Base-by-base conservation (phyloP, 108 stramenopile genomes). In the Skeletonema potamos region DNA sequence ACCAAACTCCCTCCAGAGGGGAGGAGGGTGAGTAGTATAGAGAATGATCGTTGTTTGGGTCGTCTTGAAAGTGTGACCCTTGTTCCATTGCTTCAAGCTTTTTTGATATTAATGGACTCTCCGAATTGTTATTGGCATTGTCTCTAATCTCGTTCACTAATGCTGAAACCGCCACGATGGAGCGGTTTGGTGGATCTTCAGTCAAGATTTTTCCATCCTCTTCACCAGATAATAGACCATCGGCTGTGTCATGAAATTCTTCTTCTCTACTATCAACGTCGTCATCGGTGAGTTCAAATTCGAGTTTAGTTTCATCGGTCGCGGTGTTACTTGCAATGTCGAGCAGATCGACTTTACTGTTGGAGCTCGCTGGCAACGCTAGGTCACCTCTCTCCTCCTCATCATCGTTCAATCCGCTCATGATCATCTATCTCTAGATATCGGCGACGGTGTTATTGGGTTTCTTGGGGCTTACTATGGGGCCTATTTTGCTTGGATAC, bases 121-220 rank as follows among this genome's bases (percentile, higher is more conserved):
- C 58, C 1, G 33, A 15, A 7, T 12, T 43, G 9, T 51, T 27
- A 9, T 5, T 0, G 0, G n/a, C 22, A 29, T 8, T 12, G 10
- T 17, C 32, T 6, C 36, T 36, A 1, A 63, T 12, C 18, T 33
- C 22, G 28, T 66, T 39, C 17, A 66, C 64, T 11, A 66, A 1
- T 36, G 64, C 44, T 27, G 64, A 20, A 9, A 66, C 39, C 32
- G 34, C 24, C 22, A 46, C 64, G 13, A 66, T 46, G 20, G 34
- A 15, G 6, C 32, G 62, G 1, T 34, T 41, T 2, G 64, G 29
- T n/a, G 64, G 27, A 13, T 2, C 17, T 2, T 56, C 58, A 17
- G 29, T 5, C 20, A 22, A 48, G 37, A 13, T 39, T 6, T 48
- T 22, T 22, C 7, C 20, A 22, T 48, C 20, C 20, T 20, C 46